A percentile compares a stretch with the other conserved stretches of the same genome.
Evolutionary conservation across 306 rosid genomes (phyloP).

Genomic region (Prosopis cineraria): DNA sequence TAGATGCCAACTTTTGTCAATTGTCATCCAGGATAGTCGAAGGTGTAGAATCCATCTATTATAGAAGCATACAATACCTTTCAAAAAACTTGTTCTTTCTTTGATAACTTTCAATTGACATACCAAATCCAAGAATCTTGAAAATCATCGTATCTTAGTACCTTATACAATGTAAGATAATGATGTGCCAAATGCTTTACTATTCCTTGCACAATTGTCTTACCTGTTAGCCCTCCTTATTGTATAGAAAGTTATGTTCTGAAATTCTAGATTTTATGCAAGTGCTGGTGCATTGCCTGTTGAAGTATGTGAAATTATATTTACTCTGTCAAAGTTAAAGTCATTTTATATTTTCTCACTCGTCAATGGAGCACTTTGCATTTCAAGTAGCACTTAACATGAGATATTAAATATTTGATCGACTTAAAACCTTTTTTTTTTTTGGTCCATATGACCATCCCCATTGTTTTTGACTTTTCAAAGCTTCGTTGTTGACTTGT

Average conservation of each 20-base stretch:
- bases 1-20: neutral
- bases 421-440: neutral
- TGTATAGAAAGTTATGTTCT: neutral
- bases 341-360: conserved; percentile 17
- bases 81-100: neutral
- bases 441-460: conserved; percentile 4
- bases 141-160: neutral
- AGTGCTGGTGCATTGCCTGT: conserved; percentile 3
- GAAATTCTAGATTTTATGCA: conserved; percentile 16
- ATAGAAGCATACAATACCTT: neutral
- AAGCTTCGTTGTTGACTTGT: conserved; percentile 17
- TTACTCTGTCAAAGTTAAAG: neutral
- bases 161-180: neutral
- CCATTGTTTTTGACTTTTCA: neutral
- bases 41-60: neutral
- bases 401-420: neutral
- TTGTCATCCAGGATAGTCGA: neutral
- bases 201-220: neutral
- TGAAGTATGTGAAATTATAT: conserved; percentile 26
- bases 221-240: neutral
- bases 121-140: neutral
- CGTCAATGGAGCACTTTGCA: neutral
- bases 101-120: neutral
- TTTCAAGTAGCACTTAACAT: neutral
- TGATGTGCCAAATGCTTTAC: neutral